Evolutionary conservation across 768 basidiomycete species (phyloP).

Genomic region (Gloeopeniophorella convolvens): DNA sequence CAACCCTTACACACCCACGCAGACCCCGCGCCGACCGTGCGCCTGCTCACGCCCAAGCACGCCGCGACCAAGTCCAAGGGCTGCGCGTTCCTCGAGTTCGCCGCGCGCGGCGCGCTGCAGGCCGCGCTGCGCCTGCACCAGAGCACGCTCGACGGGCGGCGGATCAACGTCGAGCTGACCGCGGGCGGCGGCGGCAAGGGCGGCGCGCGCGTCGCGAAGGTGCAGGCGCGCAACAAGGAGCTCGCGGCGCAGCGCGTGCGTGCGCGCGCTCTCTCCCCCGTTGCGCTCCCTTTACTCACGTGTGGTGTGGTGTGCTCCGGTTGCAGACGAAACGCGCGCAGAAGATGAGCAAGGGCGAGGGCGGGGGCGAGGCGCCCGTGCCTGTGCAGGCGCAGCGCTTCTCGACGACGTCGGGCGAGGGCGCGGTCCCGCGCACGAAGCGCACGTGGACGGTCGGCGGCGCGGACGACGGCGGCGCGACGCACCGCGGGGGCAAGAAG

Average conservation of each 20-base stretch:
- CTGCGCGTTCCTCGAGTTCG: constrained; percentile 92
- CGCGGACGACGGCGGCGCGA: constrained; percentile 38
- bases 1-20: neutral
- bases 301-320: neutral
- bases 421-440: constrained; percentile 41
- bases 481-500: constrained; percentile 46
- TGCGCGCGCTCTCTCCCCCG: constrained; percentile 10
- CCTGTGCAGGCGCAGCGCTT: constrained; percentile 54
- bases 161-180: constrained; percentile 91
- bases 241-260: constrained; percentile 65
- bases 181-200: constrained; percentile 93
- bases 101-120: constrained; percentile 66
- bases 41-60: constrained; percentile 74
- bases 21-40: constrained; percentile 73
- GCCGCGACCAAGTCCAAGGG: constrained; percentile 75
- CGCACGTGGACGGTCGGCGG: constrained; percentile 72
- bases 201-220: constrained; percentile 54
- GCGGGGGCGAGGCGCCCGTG: no score
- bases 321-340: constrained; percentile 49
- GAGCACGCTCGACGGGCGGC: constrained; percentile 73
- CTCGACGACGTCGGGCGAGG: constrained; percentile 66
- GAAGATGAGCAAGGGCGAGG: no score
- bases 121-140: constrained; percentile 87
- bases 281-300: neutral
- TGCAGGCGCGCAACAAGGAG: constrained; percentile 67